These are phyloP conservation scores for Acanthamoeba healyi DNA, from an alignment of 208 protist species.

Conservation along the genomic window DNA sequence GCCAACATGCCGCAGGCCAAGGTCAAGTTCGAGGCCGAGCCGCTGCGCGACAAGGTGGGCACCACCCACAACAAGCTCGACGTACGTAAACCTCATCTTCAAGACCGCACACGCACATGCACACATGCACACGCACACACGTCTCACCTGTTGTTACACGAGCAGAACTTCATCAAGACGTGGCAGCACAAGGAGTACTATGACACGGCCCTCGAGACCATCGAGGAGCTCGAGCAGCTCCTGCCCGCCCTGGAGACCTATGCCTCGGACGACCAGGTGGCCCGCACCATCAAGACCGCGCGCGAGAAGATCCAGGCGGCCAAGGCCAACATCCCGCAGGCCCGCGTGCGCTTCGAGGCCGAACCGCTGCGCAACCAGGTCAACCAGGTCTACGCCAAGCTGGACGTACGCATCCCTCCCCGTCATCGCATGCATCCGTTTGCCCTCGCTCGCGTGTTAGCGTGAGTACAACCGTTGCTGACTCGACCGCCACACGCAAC, in stretches of 20 bases:
- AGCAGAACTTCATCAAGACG: conserved; percentile 71
- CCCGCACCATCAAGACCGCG: conserved; percentile 64
- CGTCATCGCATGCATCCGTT: background rate
- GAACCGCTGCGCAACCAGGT: conserved; percentile 55
- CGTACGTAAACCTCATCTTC: background rate
- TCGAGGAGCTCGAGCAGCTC: conserved; percentile 58
- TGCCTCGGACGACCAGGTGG: conserved; percentile 44
- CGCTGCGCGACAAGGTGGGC: conserved; percentile 33
- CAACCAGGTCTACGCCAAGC: conserved; percentile 27
- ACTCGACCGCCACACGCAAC: background rate
- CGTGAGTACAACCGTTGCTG: background rate
- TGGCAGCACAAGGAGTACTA: conserved; percentile 63
- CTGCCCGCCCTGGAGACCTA: conserved; percentile 59
- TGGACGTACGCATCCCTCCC: conserved; percentile 27
- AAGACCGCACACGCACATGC: no score
- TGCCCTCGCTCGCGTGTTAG: background rate
- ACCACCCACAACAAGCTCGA: conserved; percentile 32
- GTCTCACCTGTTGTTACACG: background rate
- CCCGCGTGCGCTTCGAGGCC: conserved; percentile 59
- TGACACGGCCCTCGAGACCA: conserved; percentile 51
- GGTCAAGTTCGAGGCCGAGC: conserved; percentile 65
- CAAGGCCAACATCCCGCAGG: conserved; percentile 56
- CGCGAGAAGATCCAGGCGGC: conserved; percentile 52
- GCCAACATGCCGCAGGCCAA: conserved; percentile 53
- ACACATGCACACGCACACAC: background rate